Base-by-base conservation (phyloP, 192 early-diverging fungal genomes). In the Backusella liffmaniae region DNA sequence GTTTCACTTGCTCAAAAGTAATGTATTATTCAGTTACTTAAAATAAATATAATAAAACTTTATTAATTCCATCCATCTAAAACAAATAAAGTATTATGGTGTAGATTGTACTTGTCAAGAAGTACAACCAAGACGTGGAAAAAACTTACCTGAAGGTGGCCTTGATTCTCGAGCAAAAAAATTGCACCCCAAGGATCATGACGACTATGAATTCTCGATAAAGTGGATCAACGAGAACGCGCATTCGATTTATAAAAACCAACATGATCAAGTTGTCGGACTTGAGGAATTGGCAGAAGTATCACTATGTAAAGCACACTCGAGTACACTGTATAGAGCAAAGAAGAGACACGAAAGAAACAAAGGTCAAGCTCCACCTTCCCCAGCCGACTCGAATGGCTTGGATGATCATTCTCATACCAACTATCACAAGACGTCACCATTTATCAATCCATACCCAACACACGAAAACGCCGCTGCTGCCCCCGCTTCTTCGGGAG, bases 281-380 rank as follows among this genome's bases (percentile, higher is more conserved):
- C 41, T 75, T 13, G 36, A 36, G 32, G 66, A 62, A 36, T 16
- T 82, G 12, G 36, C 68, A 21, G 81, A 82, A 73, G 81, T 82
- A 30, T 78, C 81, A 21, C 81, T 82, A 39, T 82, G 81, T 56
- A 82, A 82, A 56, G 81, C 81, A 37, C 81, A 82, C 36, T 78
- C 77, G 49, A 75, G 73, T 66, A 76, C 81, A 35, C 46, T 82
- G 32, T 82, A 82, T 72, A 74, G 81, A 37, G 81, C 81, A 6
- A 82, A 82, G 65, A 82, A 82, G 70, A 74, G 70, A 66, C 69
- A 79, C 34, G 37, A 65, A 51, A 44, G 46, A 23, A 51, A 49
- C 23, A 70, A 66, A 70, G 12, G 29, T 12, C 73, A 74, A 26
- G 72, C 77, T 12, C 77, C 77, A 49, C 68, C 77, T 35, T 74